Percentiles rank a stretch among this genome's conserved stretches.
Conservation (phyloP, 148 eudicot genomes). For the Limonium bicolor region DNA sequence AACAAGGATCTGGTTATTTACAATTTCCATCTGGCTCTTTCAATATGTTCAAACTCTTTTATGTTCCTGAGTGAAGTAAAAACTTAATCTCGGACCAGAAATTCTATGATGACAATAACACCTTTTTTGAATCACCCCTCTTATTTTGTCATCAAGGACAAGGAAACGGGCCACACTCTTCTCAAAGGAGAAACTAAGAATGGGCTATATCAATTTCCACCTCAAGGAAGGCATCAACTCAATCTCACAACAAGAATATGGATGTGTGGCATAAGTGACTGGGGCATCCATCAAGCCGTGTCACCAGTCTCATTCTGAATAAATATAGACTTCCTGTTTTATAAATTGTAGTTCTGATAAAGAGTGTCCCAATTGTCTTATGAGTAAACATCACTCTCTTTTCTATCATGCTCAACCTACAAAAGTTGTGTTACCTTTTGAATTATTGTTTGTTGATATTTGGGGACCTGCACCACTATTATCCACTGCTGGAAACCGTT, state of each 20-base stretch:
- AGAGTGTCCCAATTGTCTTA: not conserved
- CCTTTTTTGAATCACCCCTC: not conserved
- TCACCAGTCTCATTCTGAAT: not conserved
- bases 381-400: not conserved
- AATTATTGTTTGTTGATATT: not conserved
- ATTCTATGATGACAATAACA: not conserved
- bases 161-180: not conserved
- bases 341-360: not conserved
- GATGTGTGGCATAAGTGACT: not conserved
- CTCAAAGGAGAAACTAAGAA: not conserved
- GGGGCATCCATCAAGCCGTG: not conserved
- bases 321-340: not conserved
- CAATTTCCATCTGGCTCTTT: not conserved
- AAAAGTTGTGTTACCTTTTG: not conserved
- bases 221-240: not conserved
- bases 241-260: not conserved
- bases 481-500: not conserved
- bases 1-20: not conserved
- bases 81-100: not conserved
- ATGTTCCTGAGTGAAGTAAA: not conserved
- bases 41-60: not conserved
- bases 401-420: not conserved
- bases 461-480: not conserved
- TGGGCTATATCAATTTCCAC: not conserved
- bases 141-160: not conserved